Conservation (phyloP, 2,329 filamentous ascomycete species). For the Ceratocystis destructans region DNA sequence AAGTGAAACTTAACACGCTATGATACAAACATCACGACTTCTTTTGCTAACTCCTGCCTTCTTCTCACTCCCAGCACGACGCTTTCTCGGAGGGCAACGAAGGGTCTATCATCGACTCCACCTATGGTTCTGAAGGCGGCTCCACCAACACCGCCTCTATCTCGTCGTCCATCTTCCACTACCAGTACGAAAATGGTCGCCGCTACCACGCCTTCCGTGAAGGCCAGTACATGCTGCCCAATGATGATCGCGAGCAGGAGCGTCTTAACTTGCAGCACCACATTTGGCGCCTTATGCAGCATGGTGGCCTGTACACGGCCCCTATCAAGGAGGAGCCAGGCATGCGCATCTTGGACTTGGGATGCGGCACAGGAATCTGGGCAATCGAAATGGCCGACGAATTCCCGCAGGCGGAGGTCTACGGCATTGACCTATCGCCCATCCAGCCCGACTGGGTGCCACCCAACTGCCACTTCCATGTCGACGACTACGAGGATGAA, state of each 20-base stretch:
- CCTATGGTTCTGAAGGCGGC: constrained; percentile 26
- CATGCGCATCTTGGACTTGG: constrained; percentile 40
- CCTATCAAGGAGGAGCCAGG: constrained; percentile 28
- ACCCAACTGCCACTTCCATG: constrained; percentile 48
- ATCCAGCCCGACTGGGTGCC: constrained; percentile 47
- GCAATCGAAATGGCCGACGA: constrained; percentile 34
- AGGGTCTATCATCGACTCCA: constrained; percentile 24
- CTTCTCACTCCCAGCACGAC: not conserved
- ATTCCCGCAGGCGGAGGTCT: constrained; percentile 27
- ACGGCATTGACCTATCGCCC: constrained; percentile 43
- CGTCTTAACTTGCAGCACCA: constrained; percentile 43
- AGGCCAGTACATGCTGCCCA: constrained; percentile 33
- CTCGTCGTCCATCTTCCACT: constrained; percentile 32
- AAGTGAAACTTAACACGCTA: not conserved
- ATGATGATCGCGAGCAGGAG: constrained; percentile 41
- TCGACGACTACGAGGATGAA: constrained; percentile 49
- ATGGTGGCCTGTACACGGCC: constrained; percentile 33
- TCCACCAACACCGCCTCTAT: constrained; percentile 27
- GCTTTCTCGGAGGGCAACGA: constrained; percentile 15
- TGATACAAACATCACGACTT: not conserved
- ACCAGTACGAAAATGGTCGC: constrained; percentile 35
- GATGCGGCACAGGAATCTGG: constrained; percentile 50
- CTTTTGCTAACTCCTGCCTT: not conserved
- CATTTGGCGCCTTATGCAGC: constrained; percentile 35
- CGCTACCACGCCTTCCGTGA: constrained; percentile 36